Evolutionary conservation across 176 grass and related monocot species (phyloP).

Genomic region (Zoysia japonica): DNA sequence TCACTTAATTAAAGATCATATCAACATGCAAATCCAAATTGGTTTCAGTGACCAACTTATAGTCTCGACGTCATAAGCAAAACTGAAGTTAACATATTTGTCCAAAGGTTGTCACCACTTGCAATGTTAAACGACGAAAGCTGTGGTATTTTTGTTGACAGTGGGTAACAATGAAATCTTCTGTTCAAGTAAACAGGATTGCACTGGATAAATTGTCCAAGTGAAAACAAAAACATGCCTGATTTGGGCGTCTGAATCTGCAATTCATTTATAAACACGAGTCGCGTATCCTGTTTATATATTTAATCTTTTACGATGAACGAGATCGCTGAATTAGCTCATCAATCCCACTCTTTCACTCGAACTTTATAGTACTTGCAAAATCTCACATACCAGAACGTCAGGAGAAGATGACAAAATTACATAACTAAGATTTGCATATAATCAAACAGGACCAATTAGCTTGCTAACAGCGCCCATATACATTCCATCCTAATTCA

Average conservation of each 20-base stretch:
- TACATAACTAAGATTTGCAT: not conserved
- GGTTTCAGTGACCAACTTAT: not conserved
- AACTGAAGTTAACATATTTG: not conserved
- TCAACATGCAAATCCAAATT: not conserved
- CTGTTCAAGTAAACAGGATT: not conserved
- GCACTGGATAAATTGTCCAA: not conserved
- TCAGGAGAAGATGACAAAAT: not conserved
- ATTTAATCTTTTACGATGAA: not conserved
- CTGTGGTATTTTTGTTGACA: not conserved
- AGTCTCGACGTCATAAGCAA: not conserved
- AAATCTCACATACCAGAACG: not conserved
- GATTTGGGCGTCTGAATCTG: not conserved
- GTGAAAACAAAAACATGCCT: not conserved
- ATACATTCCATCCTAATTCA: not conserved
- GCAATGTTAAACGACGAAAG: not conserved
- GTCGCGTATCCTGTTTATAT: not conserved
- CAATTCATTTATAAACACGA: not conserved
- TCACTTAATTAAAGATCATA: not conserved
- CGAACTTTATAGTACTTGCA: not conserved
- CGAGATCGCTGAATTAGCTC: not conserved
- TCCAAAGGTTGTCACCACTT: not conserved
- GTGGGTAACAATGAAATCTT: not conserved
- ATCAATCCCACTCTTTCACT: not conserved
- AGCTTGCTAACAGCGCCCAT: not conserved
- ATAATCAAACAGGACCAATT: not conserved